Evolutionary conservation across 192 early-diverging fungal species (phyloP), one percentile per base, ranked within the genome.

Genomic region (Podila verticillata): DNA sequence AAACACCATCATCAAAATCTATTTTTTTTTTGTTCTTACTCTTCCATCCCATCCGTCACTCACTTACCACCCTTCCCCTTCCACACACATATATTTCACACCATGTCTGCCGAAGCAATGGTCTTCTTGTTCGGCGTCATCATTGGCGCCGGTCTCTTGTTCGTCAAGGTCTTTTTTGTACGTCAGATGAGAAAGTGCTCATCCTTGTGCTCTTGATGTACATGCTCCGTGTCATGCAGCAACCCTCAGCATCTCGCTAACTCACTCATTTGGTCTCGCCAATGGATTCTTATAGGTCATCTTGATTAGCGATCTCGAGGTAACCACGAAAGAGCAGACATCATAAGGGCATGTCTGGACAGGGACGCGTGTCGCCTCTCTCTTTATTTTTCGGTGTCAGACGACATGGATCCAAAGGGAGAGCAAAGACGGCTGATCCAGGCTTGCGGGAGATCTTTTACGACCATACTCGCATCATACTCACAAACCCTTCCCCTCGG

Each of bases 141-240:
- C 64, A 88, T 96, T 89, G 93, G 96, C 36, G 97, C 96, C 47
- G 70, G 92, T 49, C 87, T 99, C 67, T 89, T 99, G 79, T 99
- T 99, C 75, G 90, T 90, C 74, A 96, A 96, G 84, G 97, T 99
- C 29, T 99, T 96, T 82, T 98, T 97, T 86, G 95, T 96, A 88
- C 75, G 85, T 85, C 83, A 74, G 78, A 56, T 72, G 35, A 13
- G 10, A 7, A n/a, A 9, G n/a, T 29, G 30, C 15, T 39, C 26
- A 49, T 34, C 65, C n/a, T 22, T 66, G 49, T 17, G 24, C 29
- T 13, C 13, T 34, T 5, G 20, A 4, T n/a, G 28, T 7, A 62
- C 10, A 26, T n/a, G 10, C n/a, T 4, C 51, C 22, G 6, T 54
- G 22, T 6, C 51, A 10, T 54, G 22, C 51, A n/a, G 24, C 51